Base-by-base conservation (phyloP, 2,329 filamentous ascomycete genomes). In the Aureobasidium sp. region DNA sequence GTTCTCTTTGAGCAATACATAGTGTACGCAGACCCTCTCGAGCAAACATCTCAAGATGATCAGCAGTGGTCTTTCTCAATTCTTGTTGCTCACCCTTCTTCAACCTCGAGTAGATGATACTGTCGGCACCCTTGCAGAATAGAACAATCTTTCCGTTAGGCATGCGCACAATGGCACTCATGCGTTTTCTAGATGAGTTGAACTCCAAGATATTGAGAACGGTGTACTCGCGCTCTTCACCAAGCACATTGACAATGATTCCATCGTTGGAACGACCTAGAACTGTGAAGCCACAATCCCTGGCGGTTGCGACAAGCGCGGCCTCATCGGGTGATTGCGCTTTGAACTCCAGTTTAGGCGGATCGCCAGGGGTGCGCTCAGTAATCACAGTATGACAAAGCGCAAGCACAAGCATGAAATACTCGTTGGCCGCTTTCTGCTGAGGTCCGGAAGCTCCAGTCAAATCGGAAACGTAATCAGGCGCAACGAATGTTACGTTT, bases 311-410 rank as follows among this genome's bases (percentile, higher is more conserved):
- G 8, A 99, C 94, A 15, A 99, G 80, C 14, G 94, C 94, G 60
- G 94, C 91, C 76, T 99, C 94, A 70, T 99, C 94, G 0, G 94
- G 94, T 44, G 92, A 97, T 72, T 99, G 94, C 0, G 94, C 94
- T 77, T 95, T 97, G 82, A 97, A 99, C 31, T 92, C 84, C 70
- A 99, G 94, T 74, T 83, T 89, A 0, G 94, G 93, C 34, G 88
- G 88, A 68, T 97, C 90, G n/a, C 92, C 93, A 0, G 92, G 91
- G 0, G 87, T 86, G 66, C 87, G 87, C 73, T 99, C 94, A 0
- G 93, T 89, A 65, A 99, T 93, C 64, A 99, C 94, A 0, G 91
- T 96, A 73, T 99, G 94, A 70, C 94, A 99, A n/a, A 99, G 83
- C 20, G 94, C 91, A 63, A 99, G 81, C 9, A 89, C 90, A 59